Evolutionary conservation across 2,329 filamentous ascomycete genomes (phyloP).

Genomic region (Penicillium brasilianum): DNA sequence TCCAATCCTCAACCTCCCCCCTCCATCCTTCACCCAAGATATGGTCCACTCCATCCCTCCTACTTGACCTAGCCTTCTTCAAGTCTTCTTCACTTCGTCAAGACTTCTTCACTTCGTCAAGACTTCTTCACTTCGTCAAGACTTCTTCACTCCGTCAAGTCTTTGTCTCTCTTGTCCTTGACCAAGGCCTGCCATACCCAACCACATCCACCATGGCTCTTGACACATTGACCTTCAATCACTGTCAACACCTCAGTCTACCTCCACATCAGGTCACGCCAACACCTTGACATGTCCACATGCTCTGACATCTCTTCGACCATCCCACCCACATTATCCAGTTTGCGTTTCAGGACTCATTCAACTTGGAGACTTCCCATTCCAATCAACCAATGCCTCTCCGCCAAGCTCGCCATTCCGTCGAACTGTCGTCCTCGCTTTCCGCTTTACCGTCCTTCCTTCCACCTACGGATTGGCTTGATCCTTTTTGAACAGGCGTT

Average conservation of each 20-base stretch:
- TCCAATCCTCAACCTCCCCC: not conserved
- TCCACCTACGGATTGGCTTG: no score
- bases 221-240: conserved; percentile 1
- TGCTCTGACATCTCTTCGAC: not conserved
- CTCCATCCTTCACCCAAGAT: not conserved
- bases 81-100: no score
- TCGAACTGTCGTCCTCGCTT: not conserved
- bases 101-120: no score
- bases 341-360: not conserved
- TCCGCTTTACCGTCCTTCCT: not conserved
- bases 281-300: not conserved
- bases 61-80: not conserved
- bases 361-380: not conserved
- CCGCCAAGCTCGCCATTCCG: no score
- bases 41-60: not conserved
- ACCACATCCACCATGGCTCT: not conserved
- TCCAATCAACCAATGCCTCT: not conserved
- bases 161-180: not conserved
- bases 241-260: not conserved
- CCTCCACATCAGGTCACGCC: not conserved
- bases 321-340: not conserved
- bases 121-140: no score
- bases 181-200: not conserved
- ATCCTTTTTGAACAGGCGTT: not conserved
- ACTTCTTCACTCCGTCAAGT: not conserved